Evolutionary conservation across 2,329 filamentous ascomycete species (phyloP), one percentile per base, ranked within the genome.

Genomic region (Ceratocystis smalleyi): DNA sequence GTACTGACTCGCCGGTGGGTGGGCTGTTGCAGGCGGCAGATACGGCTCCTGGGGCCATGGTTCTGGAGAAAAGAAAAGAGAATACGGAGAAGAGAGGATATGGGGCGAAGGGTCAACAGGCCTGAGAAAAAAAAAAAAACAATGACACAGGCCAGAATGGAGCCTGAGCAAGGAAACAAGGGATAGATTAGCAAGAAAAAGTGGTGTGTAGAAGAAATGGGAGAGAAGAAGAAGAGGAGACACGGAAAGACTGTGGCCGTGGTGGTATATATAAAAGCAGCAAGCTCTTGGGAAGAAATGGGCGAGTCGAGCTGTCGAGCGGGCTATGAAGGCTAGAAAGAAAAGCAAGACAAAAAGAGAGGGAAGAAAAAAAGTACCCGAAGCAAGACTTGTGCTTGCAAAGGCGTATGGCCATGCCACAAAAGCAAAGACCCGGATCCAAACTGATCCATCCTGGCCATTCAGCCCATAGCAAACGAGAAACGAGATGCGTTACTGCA

Each of bases 71-170:
- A 32, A 30, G 51, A 32, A 55, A 32, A 55, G 27, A 55, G 51
- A 32, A 55, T 30, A 55, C 7, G n/a, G 51, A 55, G 51, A 55
- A 15, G 10, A 32, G 51, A 30, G 22, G 5, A 55, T 61, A 43
- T 55, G 51, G 51, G 51, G 51, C 51, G 32, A 55, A 55, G 51
- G 30, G 51, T 32, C 22, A 55, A 55, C 51, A 55, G 17, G 51
- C 22, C 51, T 55, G 51, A 4, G 32, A 30, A 8, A 55, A 17
- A n/a, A 24, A 4, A 55, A 30, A 8, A 55, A 17, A n/a, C 15
- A 15, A 27, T 43, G 24, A 62, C 24, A 62, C 57, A 59, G 57
- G 35, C 57, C 30, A 62, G 60, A 62, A 63, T 24, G 51, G 27
- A 22, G 51, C 51, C 51, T 55, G 51, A 55, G 51, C 51, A 55